Conservation (phyloP, 257 asterid genomes). For the Thymus mandschuricus region DNA sequence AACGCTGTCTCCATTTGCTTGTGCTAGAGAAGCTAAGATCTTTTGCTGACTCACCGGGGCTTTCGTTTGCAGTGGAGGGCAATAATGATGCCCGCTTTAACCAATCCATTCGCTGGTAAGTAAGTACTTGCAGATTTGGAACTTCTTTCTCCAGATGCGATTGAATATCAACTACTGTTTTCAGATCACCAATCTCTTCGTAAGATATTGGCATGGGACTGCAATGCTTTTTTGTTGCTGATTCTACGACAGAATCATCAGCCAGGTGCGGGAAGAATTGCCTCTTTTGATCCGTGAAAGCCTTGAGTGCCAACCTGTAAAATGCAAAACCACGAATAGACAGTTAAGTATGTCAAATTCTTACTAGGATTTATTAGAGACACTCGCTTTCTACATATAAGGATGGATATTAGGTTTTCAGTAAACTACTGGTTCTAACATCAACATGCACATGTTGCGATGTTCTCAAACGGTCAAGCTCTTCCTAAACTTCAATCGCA, state of each 20-base stretch:
- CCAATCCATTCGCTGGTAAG: slow-evolving; percentile 88
- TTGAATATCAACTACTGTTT: slow-evolving; percentile 66
- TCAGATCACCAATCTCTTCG: slow-evolving; percentile 58
- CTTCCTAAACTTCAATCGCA: no score
- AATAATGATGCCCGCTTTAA: slow-evolving; percentile 74
- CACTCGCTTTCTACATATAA: neutral
- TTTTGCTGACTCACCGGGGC: slow-evolving; percentile 53
- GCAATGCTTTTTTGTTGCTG: slow-evolving; percentile 66
- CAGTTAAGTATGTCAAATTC: neutral
- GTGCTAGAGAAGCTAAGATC: slow-evolving; percentile 61
- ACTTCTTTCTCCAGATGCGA: slow-evolving; percentile 67
- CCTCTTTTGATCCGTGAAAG: slow-evolving; percentile 85
- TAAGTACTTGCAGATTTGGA: slow-evolving; percentile 65
- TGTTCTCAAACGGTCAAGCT: no score
- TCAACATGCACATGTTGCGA: no score
- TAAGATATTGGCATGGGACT: slow-evolving; percentile 47
- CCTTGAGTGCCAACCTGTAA: slow-evolving; percentile 92
- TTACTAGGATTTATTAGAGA: neutral
- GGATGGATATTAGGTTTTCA: neutral
- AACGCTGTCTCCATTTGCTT: slow-evolving; percentile 61
- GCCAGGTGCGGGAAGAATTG: slow-evolving; percentile 87
- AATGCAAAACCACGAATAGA: neutral
- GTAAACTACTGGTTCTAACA: no score
- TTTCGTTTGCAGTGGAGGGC: slow-evolving; percentile 58
- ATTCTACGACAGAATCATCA: slow-evolving; percentile 55